Evolutionary conservation across 2,329 filamentous ascomycete species (phyloP).

Genomic region (Knufia petricola): DNA sequence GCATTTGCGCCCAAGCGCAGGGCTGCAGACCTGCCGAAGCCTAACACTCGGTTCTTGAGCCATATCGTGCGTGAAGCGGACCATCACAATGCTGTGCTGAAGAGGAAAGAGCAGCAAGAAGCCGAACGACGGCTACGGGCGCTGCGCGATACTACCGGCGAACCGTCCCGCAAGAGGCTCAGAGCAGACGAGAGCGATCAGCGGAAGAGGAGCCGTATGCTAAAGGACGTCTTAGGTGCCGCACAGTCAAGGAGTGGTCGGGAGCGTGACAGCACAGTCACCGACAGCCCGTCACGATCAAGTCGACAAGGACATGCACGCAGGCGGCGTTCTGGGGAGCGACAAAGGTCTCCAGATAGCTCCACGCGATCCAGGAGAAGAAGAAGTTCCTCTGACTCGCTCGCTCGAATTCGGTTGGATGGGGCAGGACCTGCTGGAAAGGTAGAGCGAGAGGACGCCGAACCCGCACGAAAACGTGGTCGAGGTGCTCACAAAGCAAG

Average conservation of each 20-base stretch:
- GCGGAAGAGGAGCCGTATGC: constrained; percentile 2
- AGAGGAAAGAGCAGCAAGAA: constrained; percentile 75
- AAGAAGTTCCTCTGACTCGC: background rate
- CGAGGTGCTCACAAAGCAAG: constrained; percentile 52
- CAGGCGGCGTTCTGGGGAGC: background rate
- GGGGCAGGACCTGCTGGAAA: background rate
- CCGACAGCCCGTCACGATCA: background rate
- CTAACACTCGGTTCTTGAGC: constrained; percentile 81
- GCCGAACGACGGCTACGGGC: constrained; percentile 57
- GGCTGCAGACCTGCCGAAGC: constrained; percentile 62
- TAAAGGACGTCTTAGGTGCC: constrained; percentile 3
- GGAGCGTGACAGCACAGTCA: constrained; percentile 15
- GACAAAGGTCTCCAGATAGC: background rate
- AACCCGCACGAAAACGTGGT: constrained; percentile 49
- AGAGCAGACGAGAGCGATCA: constrained; percentile 3
- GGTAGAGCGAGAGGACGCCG: constrained; percentile 47
- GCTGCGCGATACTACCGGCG: background rate
- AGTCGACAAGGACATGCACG: background rate
- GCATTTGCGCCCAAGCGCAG: constrained; percentile 54
- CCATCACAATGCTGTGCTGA: constrained; percentile 75
- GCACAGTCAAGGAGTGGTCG: constrained; percentile 10
- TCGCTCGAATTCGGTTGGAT: background rate
- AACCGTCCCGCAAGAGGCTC: background rate
- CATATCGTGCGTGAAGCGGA: constrained; percentile 84
- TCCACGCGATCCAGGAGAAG: background rate